These are phyloP conservation scores for Fusarium sarcochroum DNA, from an alignment of 2,329 filamentous ascomycete genomes.

Conservation along the genomic window DNA sequence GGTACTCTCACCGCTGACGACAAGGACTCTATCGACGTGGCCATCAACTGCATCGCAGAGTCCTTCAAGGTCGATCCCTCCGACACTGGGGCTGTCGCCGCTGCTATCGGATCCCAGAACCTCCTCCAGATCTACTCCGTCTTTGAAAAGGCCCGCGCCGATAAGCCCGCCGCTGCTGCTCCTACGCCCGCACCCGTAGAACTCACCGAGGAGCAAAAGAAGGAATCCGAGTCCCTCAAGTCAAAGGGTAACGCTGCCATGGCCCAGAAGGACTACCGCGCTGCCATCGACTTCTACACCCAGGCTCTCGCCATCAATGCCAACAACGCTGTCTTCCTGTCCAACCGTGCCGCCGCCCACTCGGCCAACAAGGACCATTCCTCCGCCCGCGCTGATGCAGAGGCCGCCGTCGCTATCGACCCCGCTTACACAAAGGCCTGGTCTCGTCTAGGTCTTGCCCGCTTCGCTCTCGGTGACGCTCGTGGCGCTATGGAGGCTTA, in stretches of 20 bases:
- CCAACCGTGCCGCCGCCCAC: conserved; percentile 95
- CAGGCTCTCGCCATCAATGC: conserved; percentile 86
- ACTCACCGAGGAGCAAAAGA: conserved; percentile 72
- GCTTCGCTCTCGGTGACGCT: conserved; percentile 91
- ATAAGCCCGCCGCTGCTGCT: conserved; percentile 58
- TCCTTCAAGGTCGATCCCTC: conserved; percentile 94
- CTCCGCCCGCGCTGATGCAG: conserved; percentile 87
- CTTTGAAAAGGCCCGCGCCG: conserved; percentile 85
- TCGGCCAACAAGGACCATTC: conserved; percentile 87
- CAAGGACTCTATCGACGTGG: conserved; percentile 93
- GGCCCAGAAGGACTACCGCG: conserved; percentile 89
- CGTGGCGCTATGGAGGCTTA: conserved; percentile 96
- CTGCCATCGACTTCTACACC: conserved; percentile 89
- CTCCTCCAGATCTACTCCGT: conserved; percentile 93
- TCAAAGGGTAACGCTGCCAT: conserved; percentile 93
- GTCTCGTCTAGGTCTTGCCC: conserved; percentile 91
- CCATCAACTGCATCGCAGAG: conserved; percentile 93
- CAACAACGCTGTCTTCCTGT: conserved; percentile 94
- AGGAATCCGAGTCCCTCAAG: conserved; percentile 90
- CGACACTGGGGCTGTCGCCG: conserved; percentile 78
- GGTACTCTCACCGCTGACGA: conserved; percentile 91
- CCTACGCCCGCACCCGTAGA: conserved; percentile 50
- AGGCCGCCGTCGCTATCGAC: conserved; percentile 89
- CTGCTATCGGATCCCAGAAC: conserved; percentile 87
- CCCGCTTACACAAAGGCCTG: conserved; percentile 97